Base-by-base conservation (phyloP, 2,329 filamentous ascomycete species). In the Fusarium torreyae region DNA sequence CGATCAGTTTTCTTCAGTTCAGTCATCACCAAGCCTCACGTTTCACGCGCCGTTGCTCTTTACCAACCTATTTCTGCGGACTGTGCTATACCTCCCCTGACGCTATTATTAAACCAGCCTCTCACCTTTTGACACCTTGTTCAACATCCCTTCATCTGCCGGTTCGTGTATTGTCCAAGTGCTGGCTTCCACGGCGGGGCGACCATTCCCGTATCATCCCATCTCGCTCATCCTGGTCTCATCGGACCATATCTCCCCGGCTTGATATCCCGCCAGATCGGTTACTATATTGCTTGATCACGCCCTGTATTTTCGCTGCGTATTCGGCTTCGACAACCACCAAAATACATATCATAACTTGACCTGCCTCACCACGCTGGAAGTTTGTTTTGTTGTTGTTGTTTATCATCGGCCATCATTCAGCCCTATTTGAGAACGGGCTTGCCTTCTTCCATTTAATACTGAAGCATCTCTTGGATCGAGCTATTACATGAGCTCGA, bases 201-300 rank as follows among this genome's bases (percentile, higher is more conserved):
- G 38, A 59, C 43, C 36, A 51, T n/a, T 69, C 34, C 45, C 54
- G 58, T 64, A 64, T 64, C 70, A 69, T 65, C 56, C 61, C 66
- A 67, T 73, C 68, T 69, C 71, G 61, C 64, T 48, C 59, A 74
- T 75, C 73, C 73, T 64, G 45, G 73, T 69, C 68, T 38, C 54
- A 73, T 75, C 73, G 73, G 68, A 70, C 73, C 72, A 75, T 63
- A 63, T 61, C 40, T 49, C 55, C 63, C 70, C 57, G 58, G 66
- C 60, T 69, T 54, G 44, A 60, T 40, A 54, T 69, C 66, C 66
- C 63, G 66, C 70, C 63, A 74, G 70, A 73, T 73, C 68, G 70
- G 57, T 61, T 68, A 59, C 60, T 45, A 53, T 57, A 69, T 69
- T 68, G 44, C 42, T 73, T 60, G 59, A 57, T 71, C 63, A 59